Conservation (phyloP, 2,329 filamentous ascomycete genomes). For the Pestalotiopsis sp. region DNA sequence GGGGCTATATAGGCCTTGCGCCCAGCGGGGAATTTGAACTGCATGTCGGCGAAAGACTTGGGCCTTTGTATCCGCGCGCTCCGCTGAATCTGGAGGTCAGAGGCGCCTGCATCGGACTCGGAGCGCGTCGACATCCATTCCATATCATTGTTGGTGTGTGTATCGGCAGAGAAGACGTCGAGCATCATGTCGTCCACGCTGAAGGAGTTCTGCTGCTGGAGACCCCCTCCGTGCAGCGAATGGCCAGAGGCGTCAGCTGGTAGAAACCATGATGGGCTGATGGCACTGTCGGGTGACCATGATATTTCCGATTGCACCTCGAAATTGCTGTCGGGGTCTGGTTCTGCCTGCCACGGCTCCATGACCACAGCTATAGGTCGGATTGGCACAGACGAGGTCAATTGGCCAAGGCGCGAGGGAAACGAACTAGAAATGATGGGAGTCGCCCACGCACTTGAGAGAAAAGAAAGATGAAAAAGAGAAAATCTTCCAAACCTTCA, state of each 20-base stretch:
- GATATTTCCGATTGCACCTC: not conserved
- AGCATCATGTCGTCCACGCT: slow-evolving; percentile 4
- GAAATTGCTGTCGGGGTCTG: not conserved
- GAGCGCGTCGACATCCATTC: not conserved
- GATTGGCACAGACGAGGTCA: not conserved
- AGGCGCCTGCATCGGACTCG: not conserved
- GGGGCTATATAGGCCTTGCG: slow-evolving; percentile 5
- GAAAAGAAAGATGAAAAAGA: not conserved
- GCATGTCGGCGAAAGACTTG: not conserved
- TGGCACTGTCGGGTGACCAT: not conserved
- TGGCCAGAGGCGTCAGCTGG: not conserved
- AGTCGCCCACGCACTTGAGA: not conserved
- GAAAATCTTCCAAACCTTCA: not conserved
- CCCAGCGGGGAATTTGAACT: slow-evolving; percentile 5
- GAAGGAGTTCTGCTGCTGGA: not conserved
- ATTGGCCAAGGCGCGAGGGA: not conserved
- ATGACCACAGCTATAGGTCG: not conserved
- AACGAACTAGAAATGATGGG: not conserved
- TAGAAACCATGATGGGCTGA: not conserved
- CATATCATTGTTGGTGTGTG: not conserved
- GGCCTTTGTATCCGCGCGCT: not conserved
- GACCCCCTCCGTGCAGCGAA: not conserved
- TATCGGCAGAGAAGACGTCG: not conserved
- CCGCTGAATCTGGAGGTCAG: not conserved
- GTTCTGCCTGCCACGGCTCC: not conserved